Evolutionary conservation across 257 asterid species (phyloP).

Genomic region (Knoxia roxburghii): DNA sequence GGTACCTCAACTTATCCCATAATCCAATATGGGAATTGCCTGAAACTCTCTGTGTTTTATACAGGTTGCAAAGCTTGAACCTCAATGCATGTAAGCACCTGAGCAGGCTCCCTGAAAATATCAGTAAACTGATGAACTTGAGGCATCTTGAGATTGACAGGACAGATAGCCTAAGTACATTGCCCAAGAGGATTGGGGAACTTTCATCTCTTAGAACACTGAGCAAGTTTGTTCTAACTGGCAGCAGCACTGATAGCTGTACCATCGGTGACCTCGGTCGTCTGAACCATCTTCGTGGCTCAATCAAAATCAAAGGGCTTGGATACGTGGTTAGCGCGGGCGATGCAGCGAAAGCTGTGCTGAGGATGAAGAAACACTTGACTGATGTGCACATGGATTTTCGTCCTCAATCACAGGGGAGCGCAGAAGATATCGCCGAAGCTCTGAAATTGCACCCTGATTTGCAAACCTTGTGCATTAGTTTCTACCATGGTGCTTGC

Average conservation of each 20-base stretch:
- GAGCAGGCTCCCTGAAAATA: slow-evolving; percentile 29
- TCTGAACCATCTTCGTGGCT: slow-evolving; percentile 49
- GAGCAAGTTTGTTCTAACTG: slow-evolving; percentile 40
- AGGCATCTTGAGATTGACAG: slow-evolving; percentile 58
- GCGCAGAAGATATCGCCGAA: slow-evolving; percentile 40
- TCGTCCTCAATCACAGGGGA: slow-evolving; percentile 20
- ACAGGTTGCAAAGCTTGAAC: slow-evolving; percentile 50
- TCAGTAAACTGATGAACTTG: slow-evolving; percentile 32
- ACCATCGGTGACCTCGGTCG: slow-evolving; percentile 36
- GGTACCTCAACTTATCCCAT: slow-evolving; percentile 59
- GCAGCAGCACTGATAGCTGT: slow-evolving; percentile 25
- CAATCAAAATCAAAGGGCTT: slow-evolving; percentile 55
- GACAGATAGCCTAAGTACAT: slow-evolving; percentile 36
- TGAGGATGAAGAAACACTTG: slow-evolving; percentile 35
- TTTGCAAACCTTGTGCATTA: slow-evolving; percentile 41
- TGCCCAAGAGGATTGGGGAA: slow-evolving; percentile 55
- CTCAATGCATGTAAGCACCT: slow-evolving; percentile 51
- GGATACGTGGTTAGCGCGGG: slow-evolving; percentile 35
- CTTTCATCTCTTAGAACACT: slow-evolving; percentile 50
- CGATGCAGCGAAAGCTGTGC: slow-evolving; percentile 48
- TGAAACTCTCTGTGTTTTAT: slow-evolving; percentile 40
- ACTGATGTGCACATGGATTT: slow-evolving; percentile 49
- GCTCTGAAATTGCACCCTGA: slow-evolving; percentile 39
- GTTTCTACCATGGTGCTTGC: slow-evolving; percentile 35
- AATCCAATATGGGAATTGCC: slow-evolving; percentile 61